phyloP scores from a whole-genome alignment of 2,329 filamentous ascomycete genomes.

The Paraphoma chrysanthemicola region DNA sequence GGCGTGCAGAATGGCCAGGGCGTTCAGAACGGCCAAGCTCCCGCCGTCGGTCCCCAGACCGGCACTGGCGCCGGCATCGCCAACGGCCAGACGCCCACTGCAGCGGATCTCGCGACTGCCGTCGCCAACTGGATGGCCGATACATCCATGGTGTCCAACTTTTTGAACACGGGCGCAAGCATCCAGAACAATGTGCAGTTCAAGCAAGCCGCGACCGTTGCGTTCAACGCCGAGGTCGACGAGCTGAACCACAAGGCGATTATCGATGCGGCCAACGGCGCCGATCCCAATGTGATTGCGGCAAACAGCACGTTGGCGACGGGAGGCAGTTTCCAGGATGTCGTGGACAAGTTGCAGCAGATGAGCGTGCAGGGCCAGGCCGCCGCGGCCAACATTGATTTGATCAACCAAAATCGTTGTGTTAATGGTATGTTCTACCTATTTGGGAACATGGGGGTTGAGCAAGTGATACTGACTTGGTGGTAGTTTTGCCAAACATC shows the following conservation, averaged over 20 bases:
- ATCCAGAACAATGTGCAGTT: constrained; percentile 45
- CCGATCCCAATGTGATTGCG: constrained; percentile 36
- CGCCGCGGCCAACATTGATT: constrained; percentile 40
- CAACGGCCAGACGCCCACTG: constrained; percentile 34
- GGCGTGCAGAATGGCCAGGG: constrained; percentile 12
- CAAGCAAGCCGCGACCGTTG: constrained; percentile 46
- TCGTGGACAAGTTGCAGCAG: constrained; percentile 47
- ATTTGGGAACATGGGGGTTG: not conserved
- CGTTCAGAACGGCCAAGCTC: constrained; percentile 11
- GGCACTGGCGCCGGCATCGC: constrained; percentile 23
- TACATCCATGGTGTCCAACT: constrained; percentile 48
- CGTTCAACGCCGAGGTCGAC: constrained; percentile 48
- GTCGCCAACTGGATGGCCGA: constrained; percentile 48
- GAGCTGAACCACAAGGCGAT: constrained; percentile 49
- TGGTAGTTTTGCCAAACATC: constrained; percentile 43
- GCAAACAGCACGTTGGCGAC: constrained; percentile 48
- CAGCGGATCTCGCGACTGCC: constrained; percentile 41
- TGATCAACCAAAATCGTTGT: constrained; percentile 48
- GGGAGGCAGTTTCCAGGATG: constrained; percentile 47
- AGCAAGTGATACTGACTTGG: constrained; percentile 3
- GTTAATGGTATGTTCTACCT: constrained; percentile 29
- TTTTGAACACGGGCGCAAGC: constrained; percentile 41
- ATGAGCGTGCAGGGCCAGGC: constrained; percentile 45
- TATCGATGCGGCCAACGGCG: constrained; percentile 38
- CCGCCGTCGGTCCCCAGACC: constrained; percentile 13